Evolutionary conservation across 441 rosid species (phyloP), one percentile per base, ranked within the genome.

Genomic region (Dalechampia spathulata): DNA sequence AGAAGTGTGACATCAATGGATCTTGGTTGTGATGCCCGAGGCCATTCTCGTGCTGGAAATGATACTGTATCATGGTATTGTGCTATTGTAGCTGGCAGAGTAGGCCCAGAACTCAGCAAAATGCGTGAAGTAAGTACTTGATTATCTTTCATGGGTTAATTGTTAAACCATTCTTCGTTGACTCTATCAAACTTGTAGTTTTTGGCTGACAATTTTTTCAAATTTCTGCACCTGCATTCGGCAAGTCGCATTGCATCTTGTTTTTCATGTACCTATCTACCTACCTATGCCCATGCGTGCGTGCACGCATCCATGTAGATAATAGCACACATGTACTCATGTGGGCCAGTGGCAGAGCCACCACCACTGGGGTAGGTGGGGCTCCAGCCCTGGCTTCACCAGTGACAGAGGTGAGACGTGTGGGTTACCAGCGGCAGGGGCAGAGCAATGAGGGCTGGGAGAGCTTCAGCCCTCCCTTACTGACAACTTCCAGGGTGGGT

Each of bases 11-110:
- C 95, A 32, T 87, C 99, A 47, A 77, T 72, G 81, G 96, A 85
- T 70, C 84, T 93, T 62, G 99, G 99, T 32, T 93, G 99, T 71
- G 96, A 93, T 75, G 87, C 99, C 28, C 76, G 82, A 23, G 95
- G 96, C 52, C 75, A 87, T 69, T 82, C 99, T 65, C 91, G 90
- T 67, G 95, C 96, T 68, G 99, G 97, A 63, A 75, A 49, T 70
- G 83, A 87, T 53, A 71, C 71, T 22, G 32, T 60, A 26, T 82
- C 84, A 36, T 93, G 99, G 97, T 93, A 93, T 78, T 93, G 99
- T 71, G 91, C 84, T 62, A 74, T 90, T 65, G 73, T 90, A 65
- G 96, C 87, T n/a, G 99, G 99, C 72, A 85, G 99, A 72, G 83
- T 63, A 52, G 75, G 99, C 63, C 73, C 75, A 16, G 99, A 90